Percentiles rank a stretch among this genome's conserved stretches.
These are phyloP conservation scores for Thermoascus crustaceus DNA, from an alignment of 2,329 filamentous ascomycete species.

Conservation along the genomic window DNA sequence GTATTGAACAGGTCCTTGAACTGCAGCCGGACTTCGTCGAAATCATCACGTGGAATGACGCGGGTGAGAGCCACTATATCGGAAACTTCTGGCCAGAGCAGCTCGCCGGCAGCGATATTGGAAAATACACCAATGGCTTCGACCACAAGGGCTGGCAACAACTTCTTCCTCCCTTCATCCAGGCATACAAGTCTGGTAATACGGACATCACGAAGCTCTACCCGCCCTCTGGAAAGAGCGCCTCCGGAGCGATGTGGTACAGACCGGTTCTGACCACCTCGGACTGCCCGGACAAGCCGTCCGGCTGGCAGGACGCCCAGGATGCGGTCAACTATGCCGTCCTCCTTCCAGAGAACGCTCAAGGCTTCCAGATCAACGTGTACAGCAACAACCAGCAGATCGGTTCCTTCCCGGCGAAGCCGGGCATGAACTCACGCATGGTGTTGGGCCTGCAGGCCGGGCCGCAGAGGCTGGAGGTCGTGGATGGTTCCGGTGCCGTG, in stretches of 20 bases:
- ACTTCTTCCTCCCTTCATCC: constrained; percentile 29
- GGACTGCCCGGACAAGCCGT: constrained; percentile 3
- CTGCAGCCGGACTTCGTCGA: constrained; percentile 32
- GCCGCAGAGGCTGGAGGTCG: constrained; percentile 7
- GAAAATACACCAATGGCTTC: constrained; percentile 21
- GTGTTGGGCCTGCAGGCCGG: constrained; percentile 6
- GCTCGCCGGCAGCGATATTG: constrained; percentile 16
- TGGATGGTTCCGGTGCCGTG: constrained; percentile 1
- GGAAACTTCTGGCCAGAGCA: constrained; percentile 32
- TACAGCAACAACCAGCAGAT: constrained; percentile 8
- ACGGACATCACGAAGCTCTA: constrained; percentile 12
- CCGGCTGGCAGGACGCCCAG: constrained; percentile 4
- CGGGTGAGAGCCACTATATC: constrained; percentile 33
- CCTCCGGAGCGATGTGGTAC: constrained; percentile 24
- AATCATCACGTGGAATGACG: constrained; percentile 37
- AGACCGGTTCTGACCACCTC: constrained; percentile 4
- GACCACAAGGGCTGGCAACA: constrained; percentile 29
- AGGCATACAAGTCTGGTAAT: constrained; percentile 28
- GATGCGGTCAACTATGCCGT: constrained; percentile 8
- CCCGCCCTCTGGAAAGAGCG: constrained; percentile 12
- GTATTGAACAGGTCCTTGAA: constrained; percentile 21
- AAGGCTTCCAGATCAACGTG: constrained; percentile 6
- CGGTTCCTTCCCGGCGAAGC: constrained; percentile 1
- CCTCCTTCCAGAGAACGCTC: constrained; percentile 2
- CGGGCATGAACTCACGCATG: constrained; percentile 6